Evolutionary conservation across 2,329 filamentous ascomycete species (phyloP), one percentile per base, ranked within the genome.

Genomic region (Chrysosporium keratinophilum): DNA sequence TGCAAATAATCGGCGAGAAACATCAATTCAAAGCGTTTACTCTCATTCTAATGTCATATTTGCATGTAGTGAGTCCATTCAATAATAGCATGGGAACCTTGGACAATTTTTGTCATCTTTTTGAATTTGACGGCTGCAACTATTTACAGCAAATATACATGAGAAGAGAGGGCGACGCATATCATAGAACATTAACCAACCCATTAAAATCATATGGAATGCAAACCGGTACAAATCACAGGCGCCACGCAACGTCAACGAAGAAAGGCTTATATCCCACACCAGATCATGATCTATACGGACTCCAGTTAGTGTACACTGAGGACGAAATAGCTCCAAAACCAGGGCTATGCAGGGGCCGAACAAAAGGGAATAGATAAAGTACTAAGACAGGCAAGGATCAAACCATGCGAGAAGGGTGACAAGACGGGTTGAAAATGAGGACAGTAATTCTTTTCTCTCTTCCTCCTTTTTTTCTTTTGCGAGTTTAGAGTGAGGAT

Each of bases 231-330:
- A 15, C 48, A 20, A 50, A 20, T 42, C 40, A 20, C 49, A 37
- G n/a, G 37, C 31, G 40, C 39, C 23, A 37, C 5, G 15, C 34
- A 49, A 23, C 5, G 12, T 44, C 9, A 33, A 50, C 3, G 19
- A 15, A 34, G 19, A 43, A 23, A 35, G 14, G 20, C 40, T 41
- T 51, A 34, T 43, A 40, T 50, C 41, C 33, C 51, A 28, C 51
- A 35, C 43, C 51, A 47, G 37, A 54, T 48, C 51, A 39, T 48
- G 35, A 54, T 54, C 51, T 54, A 54, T 52, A 54, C 48, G 37
- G 54, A 56, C 54, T 57, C 49, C 54, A 55, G 37, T 46, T 59
- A 56, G 47, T 56, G 54, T 58, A 59, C 56, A 58, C 33, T 49
- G 46, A 48, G 37, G 43, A 46, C 33, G 33, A 39, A 51, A 55